A percentile compares a stretch with the other conserved stretches of the same genome.
Conservation (phyloP, 2,329 filamentous ascomycete species). For the Phoma sp. region DNA sequence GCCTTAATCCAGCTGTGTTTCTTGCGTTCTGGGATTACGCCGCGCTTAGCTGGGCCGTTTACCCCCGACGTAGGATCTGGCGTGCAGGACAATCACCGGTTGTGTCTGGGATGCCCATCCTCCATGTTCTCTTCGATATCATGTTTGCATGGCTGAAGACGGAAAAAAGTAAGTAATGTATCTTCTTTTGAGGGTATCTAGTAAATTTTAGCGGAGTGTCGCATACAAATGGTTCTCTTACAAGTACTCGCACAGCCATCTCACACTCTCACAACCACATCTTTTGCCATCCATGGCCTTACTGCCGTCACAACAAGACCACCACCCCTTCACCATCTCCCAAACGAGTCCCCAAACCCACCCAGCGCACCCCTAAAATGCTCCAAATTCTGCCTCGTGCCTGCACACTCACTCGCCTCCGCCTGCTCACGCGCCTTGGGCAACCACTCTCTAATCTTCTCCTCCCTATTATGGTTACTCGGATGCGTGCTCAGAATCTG, state of each 20-base stretch:
- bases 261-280: too few species aligned
- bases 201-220: neutral
- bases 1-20: conserved; percentile 4
- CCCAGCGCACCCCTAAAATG: conserved; percentile 1
- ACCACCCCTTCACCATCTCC: conserved; percentile 4
- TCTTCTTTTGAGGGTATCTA: neutral
- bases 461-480: conserved; percentile 69
- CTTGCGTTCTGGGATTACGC: neutral
- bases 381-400: conserved; percentile 24
- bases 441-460: conserved; percentile 68
- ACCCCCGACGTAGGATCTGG: neutral
- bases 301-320: neutral
- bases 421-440: conserved; percentile 51
- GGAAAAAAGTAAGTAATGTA: too few species aligned
- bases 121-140: too few species aligned
- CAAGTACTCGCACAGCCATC: neutral
- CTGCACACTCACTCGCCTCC: conserved; percentile 41
- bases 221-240: neutral
- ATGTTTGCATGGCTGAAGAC: neutral
- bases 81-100: neutral
- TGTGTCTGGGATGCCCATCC: neutral
- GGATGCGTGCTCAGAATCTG: conserved; percentile 82
- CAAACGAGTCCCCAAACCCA: neutral
- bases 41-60: conserved; percentile 4
- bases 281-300: too few species aligned